These are phyloP conservation scores for Fusarium caatingaense DNA, from an alignment of 2,329 filamentous ascomycete genomes.

Conservation along the genomic window DNA sequence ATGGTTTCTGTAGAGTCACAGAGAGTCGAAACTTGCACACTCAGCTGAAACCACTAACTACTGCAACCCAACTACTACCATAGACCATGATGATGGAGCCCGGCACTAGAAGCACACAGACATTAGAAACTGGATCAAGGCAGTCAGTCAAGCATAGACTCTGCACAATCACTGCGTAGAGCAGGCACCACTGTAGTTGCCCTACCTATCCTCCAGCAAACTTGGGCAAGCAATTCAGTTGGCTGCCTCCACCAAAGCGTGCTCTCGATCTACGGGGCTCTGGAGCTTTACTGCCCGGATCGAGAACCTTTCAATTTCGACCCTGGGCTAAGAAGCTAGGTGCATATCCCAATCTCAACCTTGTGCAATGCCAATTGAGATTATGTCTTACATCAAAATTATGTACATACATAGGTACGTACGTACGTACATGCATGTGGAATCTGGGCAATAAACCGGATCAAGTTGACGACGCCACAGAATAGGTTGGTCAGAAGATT, in stretches of 20 bases:
- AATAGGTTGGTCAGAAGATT: background rate
- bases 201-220: background rate
- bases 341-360: constrained; percentile 1
- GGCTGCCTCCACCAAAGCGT: constrained; percentile 8
- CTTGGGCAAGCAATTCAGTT: constrained; percentile 11
- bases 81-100: constrained; percentile 12
- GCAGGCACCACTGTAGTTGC: background rate
- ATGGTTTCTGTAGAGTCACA: constrained; percentile 1
- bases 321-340: constrained; percentile 10
- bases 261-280: constrained; percentile 22
- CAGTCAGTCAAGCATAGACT: background rate
- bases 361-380: constrained; percentile 11
- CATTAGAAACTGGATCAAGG: constrained; percentile 14
- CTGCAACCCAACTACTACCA: constrained; percentile 24
- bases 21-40: background rate
- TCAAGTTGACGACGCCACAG: background rate
- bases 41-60: constrained; percentile 39
- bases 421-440: background rate
- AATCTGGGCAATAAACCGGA: background rate
- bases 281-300: constrained; percentile 11
- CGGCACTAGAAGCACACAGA: background rate
- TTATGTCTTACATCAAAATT: background rate
- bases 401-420: background rate
- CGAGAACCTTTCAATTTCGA: constrained; percentile 25
- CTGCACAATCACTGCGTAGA: background rate